Evolutionary conservation across 176 grass and related monocot genomes (phyloP), one percentile per base, ranked within the genome.

Genomic region (Zoysia japonica): DNA sequence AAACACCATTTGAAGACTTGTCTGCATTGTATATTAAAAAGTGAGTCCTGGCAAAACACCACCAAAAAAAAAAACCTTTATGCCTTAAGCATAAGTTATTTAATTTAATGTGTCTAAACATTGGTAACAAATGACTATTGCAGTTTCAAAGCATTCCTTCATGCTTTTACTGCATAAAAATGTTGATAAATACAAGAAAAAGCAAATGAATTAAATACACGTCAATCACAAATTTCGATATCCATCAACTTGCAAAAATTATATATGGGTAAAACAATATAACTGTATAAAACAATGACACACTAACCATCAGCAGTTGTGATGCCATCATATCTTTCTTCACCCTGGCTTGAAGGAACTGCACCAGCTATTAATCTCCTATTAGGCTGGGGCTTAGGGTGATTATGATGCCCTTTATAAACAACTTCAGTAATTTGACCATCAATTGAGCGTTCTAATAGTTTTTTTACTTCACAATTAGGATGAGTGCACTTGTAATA

Each of bases 401-500:
- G 96, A 86, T 89, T 93, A 76, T 99, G 96, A 78, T 14, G 76
- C 46, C 96, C 92, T 85, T 93, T 99, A 85, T 99, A 99, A 61
- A 91, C 77, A 75, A 96, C 86, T 83, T 99, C 96, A 61, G 90
- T 93, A 69, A 99, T 96, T 57, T 93, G 84, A 78, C 96, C 96
- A 89, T 91, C 92, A 82, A 90, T 77, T 0, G 92, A 91, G 42
- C 96, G 90, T 65, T 99, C 96, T 57, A 99, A 68, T 80, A 96
- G 88, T 67, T 99, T 99, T 87, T 99, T 99, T 80, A 96, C 90
- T 87, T 91, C 89, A 86, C 96, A 99, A 83, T 88, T 88, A 73
- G 92, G 92, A 89, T 99, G 96, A 1, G 96, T 99, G 86, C 96
- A 99, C 85, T 99, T 99, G 88, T 99, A 99, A 82, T 99, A 99